Percentiles rank a stretch among this genome's conserved stretches.
Evolutionary conservation across 257 asterid genomes (phyloP).

Genomic region (Osmanthus fragrans): DNA sequence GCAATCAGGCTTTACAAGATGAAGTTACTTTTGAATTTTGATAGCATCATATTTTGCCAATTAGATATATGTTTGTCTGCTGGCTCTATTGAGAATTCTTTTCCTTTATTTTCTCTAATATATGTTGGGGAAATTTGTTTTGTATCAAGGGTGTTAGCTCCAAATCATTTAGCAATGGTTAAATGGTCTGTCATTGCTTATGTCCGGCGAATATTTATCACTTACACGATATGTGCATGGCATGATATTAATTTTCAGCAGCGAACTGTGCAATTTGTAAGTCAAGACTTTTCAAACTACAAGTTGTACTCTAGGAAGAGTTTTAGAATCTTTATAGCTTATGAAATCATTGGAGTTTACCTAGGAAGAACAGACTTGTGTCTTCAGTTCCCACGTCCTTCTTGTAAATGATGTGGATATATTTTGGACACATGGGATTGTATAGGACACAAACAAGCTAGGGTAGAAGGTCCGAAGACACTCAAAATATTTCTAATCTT

Average conservation of each 20-base stretch:
- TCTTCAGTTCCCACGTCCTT: neutral
- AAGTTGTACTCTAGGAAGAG: neutral
- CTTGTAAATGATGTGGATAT: neutral
- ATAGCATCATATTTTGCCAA: neutral
- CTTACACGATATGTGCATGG: neutral
- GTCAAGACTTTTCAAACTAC: neutral
- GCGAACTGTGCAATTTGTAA: neutral
- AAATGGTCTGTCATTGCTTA: slow-evolving; percentile 3
- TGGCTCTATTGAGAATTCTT: neutral
- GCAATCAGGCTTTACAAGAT: neutral
- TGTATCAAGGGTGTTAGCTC: neutral
- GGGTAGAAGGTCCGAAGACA: neutral
- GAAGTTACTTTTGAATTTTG: neutral
- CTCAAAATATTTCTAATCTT: neutral
- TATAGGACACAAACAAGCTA: neutral
- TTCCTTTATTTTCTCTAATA: neutral
- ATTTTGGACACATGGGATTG: neutral
- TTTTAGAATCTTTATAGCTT: neutral
- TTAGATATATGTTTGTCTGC: neutral
- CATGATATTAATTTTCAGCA: neutral
- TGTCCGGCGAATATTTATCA: neutral
- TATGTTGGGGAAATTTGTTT: slow-evolving; percentile 6
- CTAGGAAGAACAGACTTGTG: neutral
- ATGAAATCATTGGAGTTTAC: neutral
- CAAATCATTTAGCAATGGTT: neutral